phyloP scores from a whole-genome alignment of 2,329 filamentous ascomycete genomes.

The Pseudogymnoascus pannorum region DNA sequence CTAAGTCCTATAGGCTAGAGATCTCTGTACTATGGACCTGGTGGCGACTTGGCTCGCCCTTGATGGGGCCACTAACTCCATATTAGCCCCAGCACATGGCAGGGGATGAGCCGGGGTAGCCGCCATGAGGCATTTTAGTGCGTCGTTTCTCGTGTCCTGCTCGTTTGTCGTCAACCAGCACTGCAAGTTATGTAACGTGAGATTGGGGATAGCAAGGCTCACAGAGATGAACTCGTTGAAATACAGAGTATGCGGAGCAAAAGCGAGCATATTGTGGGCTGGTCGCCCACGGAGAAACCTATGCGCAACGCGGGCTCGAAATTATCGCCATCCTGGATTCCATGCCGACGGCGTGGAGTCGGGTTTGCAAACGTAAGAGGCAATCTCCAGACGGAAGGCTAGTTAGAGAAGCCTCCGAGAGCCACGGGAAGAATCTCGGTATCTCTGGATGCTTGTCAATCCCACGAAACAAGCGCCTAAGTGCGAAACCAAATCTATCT shows the following conservation, averaged over 20 bases:
- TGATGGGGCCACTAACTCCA: background rate
- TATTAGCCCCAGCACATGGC: background rate
- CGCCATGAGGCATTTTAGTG: background rate
- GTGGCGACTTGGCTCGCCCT: background rate
- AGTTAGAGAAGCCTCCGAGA: background rate
- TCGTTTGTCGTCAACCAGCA: background rate
- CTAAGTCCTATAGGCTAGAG: background rate
- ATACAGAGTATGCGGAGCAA: background rate
- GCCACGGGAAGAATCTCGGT: too few species aligned
- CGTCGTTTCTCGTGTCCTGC: background rate
- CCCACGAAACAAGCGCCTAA: too few species aligned
- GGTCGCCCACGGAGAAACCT: background rate
- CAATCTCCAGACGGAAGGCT: background rate
- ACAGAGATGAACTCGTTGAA: background rate
- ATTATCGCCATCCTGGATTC: background rate
- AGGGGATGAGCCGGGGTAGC: background rate
- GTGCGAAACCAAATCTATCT: too few species aligned
- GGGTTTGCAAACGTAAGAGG: background rate
- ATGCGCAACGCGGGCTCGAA: background rate
- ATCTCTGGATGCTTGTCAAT: too few species aligned
- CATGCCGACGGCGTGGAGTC: background rate
- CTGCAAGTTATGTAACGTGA: background rate
- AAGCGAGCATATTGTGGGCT: background rate
- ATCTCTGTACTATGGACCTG: background rate
- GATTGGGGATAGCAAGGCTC: background rate